Evolutionary conservation across 2,329 filamentous ascomycete species (phyloP).

Genomic region (Fusarium burgessii): DNA sequence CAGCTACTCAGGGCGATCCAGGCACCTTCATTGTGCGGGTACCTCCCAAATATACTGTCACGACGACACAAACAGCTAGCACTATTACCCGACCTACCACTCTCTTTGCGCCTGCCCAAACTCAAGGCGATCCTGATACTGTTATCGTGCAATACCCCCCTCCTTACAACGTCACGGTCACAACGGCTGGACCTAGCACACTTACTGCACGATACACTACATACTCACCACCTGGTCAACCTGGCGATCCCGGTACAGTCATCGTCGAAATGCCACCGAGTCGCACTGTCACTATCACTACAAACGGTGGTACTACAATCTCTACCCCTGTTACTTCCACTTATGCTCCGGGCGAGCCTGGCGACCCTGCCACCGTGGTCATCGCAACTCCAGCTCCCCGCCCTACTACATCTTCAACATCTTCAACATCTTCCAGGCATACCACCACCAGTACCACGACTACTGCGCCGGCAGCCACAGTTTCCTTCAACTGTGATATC

Average conservation of each 20-base stretch:
- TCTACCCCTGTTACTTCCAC: slow-evolving; percentile 25
- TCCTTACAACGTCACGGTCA: slow-evolving; percentile 26
- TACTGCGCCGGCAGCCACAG: slow-evolving; percentile 5
- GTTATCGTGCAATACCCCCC: slow-evolving; percentile 19
- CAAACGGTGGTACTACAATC: slow-evolving; percentile 17
- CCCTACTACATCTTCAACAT: neutral
- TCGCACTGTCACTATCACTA: slow-evolving; percentile 26
- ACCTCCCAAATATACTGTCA: slow-evolving; percentile 4
- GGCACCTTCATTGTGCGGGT: slow-evolving; percentile 10
- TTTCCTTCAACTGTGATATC: slow-evolving; percentile 28
- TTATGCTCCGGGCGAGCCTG: slow-evolving; percentile 5
- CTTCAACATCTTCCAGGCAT: slow-evolving; percentile 4
- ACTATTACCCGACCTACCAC: slow-evolving; percentile 5
- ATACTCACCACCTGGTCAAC: slow-evolving; percentile 13
- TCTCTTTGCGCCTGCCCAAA: neutral
- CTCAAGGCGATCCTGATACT: slow-evolving; percentile 23
- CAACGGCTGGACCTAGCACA: slow-evolving; percentile 13
- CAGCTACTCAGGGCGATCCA: slow-evolving; percentile 1
- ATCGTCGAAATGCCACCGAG: slow-evolving; percentile 21
- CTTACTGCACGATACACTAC: slow-evolving; percentile 25
- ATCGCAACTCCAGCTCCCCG: slow-evolving; percentile 25
- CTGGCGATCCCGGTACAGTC: slow-evolving; percentile 25
- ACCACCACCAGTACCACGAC: slow-evolving; percentile 15
- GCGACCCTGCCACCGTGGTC: slow-evolving; percentile 25
- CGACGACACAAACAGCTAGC: slow-evolving; percentile 4